These are phyloP conservation scores for Capsicum pubescens DNA, from an alignment of 257 asterid genomes.

Conservation along the genomic window DNA sequence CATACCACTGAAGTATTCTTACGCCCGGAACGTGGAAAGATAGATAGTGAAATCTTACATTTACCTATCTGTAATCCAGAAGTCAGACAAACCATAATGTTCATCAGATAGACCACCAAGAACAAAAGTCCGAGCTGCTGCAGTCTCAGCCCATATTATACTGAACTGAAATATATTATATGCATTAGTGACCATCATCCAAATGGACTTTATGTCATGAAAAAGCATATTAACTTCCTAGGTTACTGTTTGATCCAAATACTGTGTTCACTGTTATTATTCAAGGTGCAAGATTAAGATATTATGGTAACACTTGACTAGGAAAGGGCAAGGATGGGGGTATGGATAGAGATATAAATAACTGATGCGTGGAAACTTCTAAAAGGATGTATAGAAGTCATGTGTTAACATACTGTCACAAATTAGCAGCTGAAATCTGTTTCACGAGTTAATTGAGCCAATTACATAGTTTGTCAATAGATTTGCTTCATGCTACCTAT, in stretches of 20 bases:
- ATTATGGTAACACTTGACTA: background rate
- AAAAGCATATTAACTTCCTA: background rate
- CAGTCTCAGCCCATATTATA: slow-evolving; percentile 92
- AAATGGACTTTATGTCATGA: background rate
- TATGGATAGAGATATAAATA: too few relatives aligned
- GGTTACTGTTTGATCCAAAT: background rate
- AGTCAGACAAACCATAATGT: slow-evolving; percentile 75
- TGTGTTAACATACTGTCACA: background rate
- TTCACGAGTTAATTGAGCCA: background rate
- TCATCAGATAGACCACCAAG: slow-evolving; percentile 85
- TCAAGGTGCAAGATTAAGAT: background rate
- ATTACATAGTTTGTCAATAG: background rate
- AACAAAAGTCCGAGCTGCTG: slow-evolving; percentile 69
- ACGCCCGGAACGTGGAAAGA: too few relatives aligned
- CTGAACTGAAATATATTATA: slow-evolving; percentile 57
- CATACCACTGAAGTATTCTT: background rate
- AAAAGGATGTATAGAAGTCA: background rate
- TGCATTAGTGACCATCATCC: background rate
- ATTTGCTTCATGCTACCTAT: background rate
- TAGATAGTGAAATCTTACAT: slow-evolving; percentile 49
- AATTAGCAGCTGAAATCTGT: background rate
- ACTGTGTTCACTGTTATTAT: background rate
- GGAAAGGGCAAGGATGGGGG: background rate
- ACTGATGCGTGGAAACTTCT: too few relatives aligned
- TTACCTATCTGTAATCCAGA: slow-evolving; percentile 73